Evolutionary conservation across 2,329 filamentous ascomycete genomes (phyloP).

Genomic region (Colletotrichum sp.): DNA sequence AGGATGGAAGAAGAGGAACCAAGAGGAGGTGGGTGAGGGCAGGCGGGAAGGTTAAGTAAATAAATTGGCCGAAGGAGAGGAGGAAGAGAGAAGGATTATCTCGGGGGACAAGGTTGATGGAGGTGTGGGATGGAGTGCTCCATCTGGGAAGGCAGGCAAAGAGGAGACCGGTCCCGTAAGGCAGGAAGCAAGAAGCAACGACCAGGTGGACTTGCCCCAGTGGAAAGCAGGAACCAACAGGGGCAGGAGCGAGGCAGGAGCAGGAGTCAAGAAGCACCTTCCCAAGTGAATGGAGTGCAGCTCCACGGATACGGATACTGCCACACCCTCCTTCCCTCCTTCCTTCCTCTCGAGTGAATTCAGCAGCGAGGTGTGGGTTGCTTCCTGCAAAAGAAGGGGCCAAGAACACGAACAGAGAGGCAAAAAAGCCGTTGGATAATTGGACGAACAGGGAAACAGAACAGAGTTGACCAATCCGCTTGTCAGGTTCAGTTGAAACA

Average conservation of each 20-base stretch:
- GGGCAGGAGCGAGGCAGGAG: neutral
- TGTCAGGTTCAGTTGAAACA: constrained; percentile 10
- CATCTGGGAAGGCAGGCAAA: neutral
- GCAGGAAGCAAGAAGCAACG: neutral
- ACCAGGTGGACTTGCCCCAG: neutral
- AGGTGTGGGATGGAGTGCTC: neutral
- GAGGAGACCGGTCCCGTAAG: neutral
- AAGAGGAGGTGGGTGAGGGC: neutral
- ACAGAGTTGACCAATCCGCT: constrained; percentile 8
- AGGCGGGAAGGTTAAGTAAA: constrained; percentile 4
- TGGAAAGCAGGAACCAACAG: neutral
- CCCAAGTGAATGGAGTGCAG: neutral
- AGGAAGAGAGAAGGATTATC: neutral
- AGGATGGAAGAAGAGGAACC: neutral
- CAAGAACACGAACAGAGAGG: neutral
- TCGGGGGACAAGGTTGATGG: constrained; percentile 4
- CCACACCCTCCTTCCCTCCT: neutral
- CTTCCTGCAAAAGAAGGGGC: neutral
- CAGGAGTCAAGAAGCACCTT: neutral
- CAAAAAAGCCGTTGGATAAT: constrained; percentile 9
- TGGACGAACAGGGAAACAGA: constrained; percentile 11
- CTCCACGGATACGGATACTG: neutral
- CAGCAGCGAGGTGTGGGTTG: neutral
- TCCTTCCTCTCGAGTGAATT: neutral
- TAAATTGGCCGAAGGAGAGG: neutral